These are phyloP conservation scores for Candida tammaniensis DNA, from an alignment of 805 yeast species.

Conservation along the genomic window DNA sequence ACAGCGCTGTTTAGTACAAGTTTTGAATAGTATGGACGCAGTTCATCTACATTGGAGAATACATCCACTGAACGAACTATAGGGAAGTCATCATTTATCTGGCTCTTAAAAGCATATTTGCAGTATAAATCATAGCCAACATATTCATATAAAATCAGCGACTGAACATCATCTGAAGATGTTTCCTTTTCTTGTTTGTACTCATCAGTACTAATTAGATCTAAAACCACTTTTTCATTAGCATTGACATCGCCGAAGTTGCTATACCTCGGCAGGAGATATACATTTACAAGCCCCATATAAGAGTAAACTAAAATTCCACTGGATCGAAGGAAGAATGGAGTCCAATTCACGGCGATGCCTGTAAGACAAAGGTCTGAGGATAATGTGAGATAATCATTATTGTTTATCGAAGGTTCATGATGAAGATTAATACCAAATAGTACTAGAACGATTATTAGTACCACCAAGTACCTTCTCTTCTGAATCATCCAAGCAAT, in stretches of 20 bases:
- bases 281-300: too few relatives aligned
- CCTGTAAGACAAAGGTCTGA: not conserved
- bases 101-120: conserved; percentile 3
- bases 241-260: not conserved
- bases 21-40: conserved; percentile 5
- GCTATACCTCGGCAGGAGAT: too few relatives aligned
- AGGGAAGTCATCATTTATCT: conserved; percentile 3
- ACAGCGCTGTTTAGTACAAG: not conserved
- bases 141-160: conserved; percentile 1
- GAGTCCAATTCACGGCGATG: not conserved
- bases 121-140: conserved; percentile 4
- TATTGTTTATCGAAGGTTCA: not conserved
- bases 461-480: too few relatives aligned
- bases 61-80: conserved; percentile 9
- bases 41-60: conserved; percentile 1
- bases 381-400: not conserved
- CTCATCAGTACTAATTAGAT: conserved; percentile 1
- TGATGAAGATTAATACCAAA: conserved; percentile 1
- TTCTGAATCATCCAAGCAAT: too few relatives aligned
- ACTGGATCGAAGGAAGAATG: not conserved
- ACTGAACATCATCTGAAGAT: too few relatives aligned
- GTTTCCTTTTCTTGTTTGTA: too few relatives aligned
- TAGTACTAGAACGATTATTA: too few relatives aligned
- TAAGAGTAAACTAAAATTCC: not conserved
- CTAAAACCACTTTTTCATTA: conserved; percentile 2